These are phyloP conservation scores for Verticillium nubilum DNA, from an alignment of 2,329 filamentous ascomycete species.

Conservation along the genomic window DNA sequence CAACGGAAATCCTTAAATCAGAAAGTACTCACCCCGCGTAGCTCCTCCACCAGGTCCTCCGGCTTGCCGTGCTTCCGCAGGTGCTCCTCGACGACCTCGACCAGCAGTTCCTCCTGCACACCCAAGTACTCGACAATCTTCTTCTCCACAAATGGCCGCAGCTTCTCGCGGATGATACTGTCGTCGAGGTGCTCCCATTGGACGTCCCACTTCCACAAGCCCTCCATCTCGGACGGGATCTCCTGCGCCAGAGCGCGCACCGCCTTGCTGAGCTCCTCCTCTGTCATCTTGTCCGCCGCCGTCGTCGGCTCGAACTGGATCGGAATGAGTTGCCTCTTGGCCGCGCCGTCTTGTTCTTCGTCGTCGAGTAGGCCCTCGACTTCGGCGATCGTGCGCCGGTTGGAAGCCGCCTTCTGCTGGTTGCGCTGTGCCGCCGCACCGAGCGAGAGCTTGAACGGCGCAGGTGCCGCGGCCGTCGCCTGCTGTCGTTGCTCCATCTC, in stretches of 20 bases:
- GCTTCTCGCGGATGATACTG: constrained; percentile 72
- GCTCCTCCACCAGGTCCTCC: constrained; percentile 74
- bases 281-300: constrained; percentile 64
- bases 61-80: constrained; percentile 70
- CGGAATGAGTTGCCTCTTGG: constrained; percentile 71
- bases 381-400: constrained; percentile 80
- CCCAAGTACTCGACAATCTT: constrained; percentile 97
- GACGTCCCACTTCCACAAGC: constrained; percentile 87
- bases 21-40: constrained; percentile 65
- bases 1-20: constrained; percentile 1
- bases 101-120: constrained; percentile 91
- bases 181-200: constrained; percentile 91
- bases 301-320: constrained; percentile 73
- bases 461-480: constrained; percentile 39
- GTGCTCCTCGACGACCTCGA: constrained; percentile 88
- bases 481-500: constrained; percentile 57
- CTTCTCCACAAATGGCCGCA: constrained; percentile 93
- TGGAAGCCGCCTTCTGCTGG: constrained; percentile 48
- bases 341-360: constrained; percentile 73
- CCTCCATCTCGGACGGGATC: constrained; percentile 81
- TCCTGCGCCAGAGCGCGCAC: constrained; percentile 79
- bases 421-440: constrained; percentile 78
- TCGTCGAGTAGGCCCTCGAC: constrained; percentile 93
- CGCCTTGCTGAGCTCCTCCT: constrained; percentile 81
- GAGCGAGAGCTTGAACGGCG: constrained; percentile 88